Base-by-base conservation (phyloP, 768 basidiomycete genomes). In the Lactifluus hygrophoroides region DNA sequence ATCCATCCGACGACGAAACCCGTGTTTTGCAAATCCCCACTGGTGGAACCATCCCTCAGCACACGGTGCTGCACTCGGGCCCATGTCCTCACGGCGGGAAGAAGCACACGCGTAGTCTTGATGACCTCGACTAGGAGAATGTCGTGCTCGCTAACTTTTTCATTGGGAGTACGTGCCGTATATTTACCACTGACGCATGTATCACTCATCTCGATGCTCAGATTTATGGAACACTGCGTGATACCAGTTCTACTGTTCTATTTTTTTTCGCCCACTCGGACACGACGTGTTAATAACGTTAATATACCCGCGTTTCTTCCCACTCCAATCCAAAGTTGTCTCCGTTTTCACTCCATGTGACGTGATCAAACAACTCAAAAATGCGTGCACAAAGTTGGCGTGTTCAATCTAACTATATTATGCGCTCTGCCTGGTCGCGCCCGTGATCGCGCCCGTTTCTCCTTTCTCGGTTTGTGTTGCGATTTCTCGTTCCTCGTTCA, bases 11-110 rank as follows among this genome's bases (percentile, higher is more conserved):
- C 3, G 25, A 37, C 5, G 58, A 60, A 58, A 69, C 67, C 7
- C 48, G n/a, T 44, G 64, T 51, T 13, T 49, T 69, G 19, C 67
- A 69, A 56, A 68, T 69, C 27, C 68, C 68, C 32, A 65, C 65
- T 11, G 56, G 45, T 23, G 68, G 68, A 42, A 27, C 30, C 21
- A 53, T 66, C 19, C 68, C 68, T 19, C 9, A 43, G 0, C 66
- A 69, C 58, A 56, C 27, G 3, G 66, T 69, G n/a, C 40, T 69
- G 21, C 17, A 62, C 56, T 9, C 30, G 0, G 67, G 68, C 11
- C 58, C 68, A 19, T 69, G 68, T 48, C 3, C 14, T 10, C 14
- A 13, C 35, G n/a, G 28, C 28, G 1, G n/a, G 28, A 4, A 5
- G 27, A 43, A n/a, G n/a, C n/a, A 51, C 17, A n/a, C 17, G 4